Base-by-base conservation (phyloP, 1,284 basidiomycete genomes). In the Trametes hirsuta region DNA sequence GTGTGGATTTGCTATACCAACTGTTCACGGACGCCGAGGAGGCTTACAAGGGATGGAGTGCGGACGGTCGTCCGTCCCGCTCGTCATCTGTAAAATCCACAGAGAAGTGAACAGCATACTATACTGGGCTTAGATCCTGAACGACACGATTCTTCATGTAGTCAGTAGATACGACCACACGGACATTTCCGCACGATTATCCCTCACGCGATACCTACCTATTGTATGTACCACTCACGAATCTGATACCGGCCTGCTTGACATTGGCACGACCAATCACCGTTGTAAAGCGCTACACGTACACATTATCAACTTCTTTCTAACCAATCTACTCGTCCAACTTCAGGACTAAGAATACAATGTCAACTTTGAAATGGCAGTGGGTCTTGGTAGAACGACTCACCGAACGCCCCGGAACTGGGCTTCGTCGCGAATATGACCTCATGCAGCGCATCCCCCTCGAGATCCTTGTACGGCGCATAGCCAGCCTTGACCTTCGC, bases 351-450 rank as follows among this genome's bases (percentile, higher is more conserved):
- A 36, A 30, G n/a, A 22, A n/a, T 14, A 30, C n/a, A 6, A 35
- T 18, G n/a, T 11, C 18, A 18, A 18, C 18, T 9, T 9, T 12
- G 6, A 22, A 45, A 37, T 41, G 39, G 1, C 34, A 34, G 8
- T 30, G 30, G 30, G 30, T 30, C 30, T 8, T 30, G 18, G 18
- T 18, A 30, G 4, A 8, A 30, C 8, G 15, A 84, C 86, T 70
- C 69, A 91, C 91, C 88, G 75, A 87, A 91, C 21, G 92, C 94
- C 1, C 94, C 93, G 58, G 82, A 85, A 58, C 92, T 91, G 4
- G 93, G 93, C 68, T 87, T 85, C 2, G 93, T 95, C n/a, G 90
- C 90, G 72, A 96, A 95, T 56, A 92, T 86, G 4, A 83, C 90
- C 61, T 91, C 87, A 35, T 76, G 75, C 39, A 95, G 70, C 58